Percentiles rank a stretch among this genome's conserved stretches.
phyloP scores from a whole-genome alignment of 1,284 basidiomycete genomes.

The Tylopilus sp. region DNA sequence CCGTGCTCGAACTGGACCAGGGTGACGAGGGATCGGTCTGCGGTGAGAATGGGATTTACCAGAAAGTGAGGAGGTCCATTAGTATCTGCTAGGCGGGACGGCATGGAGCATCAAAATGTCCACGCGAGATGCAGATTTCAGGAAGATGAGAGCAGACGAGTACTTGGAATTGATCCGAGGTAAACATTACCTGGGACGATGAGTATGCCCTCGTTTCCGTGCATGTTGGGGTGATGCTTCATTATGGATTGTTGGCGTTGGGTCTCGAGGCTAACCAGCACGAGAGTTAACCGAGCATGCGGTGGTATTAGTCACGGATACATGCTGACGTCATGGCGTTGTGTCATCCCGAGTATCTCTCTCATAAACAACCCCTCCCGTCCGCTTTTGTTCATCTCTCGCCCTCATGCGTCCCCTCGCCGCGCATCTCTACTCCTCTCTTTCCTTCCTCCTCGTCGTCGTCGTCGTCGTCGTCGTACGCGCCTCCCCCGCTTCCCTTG shows the following conservation, averaged over 20 bases:
- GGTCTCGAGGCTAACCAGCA: too few relatives aligned
- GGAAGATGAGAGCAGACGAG: neutral
- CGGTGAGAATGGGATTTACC: constrained; percentile 35
- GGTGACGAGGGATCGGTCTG: neutral
- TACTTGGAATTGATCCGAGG: constrained; percentile 73
- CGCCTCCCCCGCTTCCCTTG: constrained; percentile 17
- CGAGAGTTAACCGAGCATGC: too few relatives aligned
- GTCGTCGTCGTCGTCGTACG: constrained; percentile 16
- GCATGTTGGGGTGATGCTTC: constrained; percentile 72
- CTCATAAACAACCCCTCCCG: neutral
- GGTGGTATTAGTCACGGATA: too few relatives aligned
- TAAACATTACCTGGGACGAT: constrained; percentile 54
- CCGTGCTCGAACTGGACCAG: constrained; percentile 49
- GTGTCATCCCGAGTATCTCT: too few relatives aligned
- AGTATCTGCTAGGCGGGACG: constrained; percentile 59
- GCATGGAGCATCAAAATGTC: constrained; percentile 64
- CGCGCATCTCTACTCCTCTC: neutral
- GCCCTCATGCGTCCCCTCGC: constrained; percentile 12
- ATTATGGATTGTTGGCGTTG: constrained; percentile 73
- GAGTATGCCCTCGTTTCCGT: constrained; percentile 58
- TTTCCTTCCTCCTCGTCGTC: constrained; percentile 10
- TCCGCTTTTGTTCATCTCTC: neutral
- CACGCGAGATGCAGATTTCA: constrained; percentile 21
- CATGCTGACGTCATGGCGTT: constrained; percentile 13
- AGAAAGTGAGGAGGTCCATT: constrained; percentile 63